Percentiles rank a stretch among this genome's conserved stretches.
Conservation (phyloP, 768 basidiomycete genomes). For the Pleurotus djamor region DNA sequence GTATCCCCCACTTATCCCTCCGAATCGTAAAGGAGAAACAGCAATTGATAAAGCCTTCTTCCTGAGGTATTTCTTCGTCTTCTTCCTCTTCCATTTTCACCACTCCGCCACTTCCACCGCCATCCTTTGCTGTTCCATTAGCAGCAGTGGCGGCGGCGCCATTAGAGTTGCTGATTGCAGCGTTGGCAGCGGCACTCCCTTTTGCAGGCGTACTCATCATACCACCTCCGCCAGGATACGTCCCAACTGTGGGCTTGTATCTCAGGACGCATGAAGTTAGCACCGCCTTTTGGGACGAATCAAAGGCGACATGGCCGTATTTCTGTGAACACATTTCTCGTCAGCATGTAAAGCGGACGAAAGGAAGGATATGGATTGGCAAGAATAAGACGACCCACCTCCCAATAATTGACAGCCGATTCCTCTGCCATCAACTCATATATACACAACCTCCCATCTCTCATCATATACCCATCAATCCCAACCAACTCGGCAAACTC, state of each 20-base stretch:
- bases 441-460: slow-evolving; percentile 92
- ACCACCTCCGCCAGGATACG: slow-evolving; percentile 19
- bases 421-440: slow-evolving; percentile 99
- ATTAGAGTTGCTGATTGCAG: slow-evolving; percentile 9
- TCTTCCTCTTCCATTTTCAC: slow-evolving; percentile 3
- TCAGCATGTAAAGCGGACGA: not conserved
- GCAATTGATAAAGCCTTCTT: slow-evolving; percentile 81
- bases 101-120: not conserved
- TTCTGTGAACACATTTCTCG: slow-evolving; percentile 46
- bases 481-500: slow-evolving; percentile 93
- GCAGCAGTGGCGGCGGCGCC: slow-evolving; percentile 15
- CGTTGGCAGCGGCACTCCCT: slow-evolving; percentile 9
- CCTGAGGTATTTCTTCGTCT: slow-evolving; percentile 31
- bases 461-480: slow-evolving; percentile 82
- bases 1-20: slow-evolving; percentile 82
- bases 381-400: slow-evolving; percentile 43
- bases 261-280: slow-evolving; percentile 89
- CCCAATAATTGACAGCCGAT: slow-evolving; percentile 96
- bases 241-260: slow-evolving; percentile 65
- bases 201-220: slow-evolving; percentile 23
- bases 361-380: not conserved
- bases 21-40: slow-evolving; percentile 92
- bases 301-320: slow-evolving; percentile 93
- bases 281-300: slow-evolving; percentile 89
- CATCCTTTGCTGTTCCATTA: slow-evolving; percentile 4